Conservation (phyloP, 192 early-diverging fungal genomes). For the Entomortierella chlamydospora region DNA sequence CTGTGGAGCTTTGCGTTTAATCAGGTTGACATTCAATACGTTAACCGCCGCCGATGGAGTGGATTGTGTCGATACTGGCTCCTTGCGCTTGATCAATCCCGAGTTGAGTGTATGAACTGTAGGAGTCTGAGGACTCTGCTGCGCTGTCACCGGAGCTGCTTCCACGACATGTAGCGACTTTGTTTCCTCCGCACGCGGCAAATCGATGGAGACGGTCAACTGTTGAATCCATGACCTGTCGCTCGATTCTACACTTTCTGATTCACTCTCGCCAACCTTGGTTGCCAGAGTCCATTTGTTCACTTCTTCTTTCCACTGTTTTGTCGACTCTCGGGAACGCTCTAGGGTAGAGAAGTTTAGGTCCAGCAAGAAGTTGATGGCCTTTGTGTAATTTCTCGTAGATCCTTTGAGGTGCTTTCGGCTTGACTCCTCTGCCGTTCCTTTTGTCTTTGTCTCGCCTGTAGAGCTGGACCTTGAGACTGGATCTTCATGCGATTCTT, state of each 20-base stretch:
- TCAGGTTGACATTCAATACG: conserved; percentile 9
- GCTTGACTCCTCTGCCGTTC: neutral
- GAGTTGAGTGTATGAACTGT: conserved; percentile 7
- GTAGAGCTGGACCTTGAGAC: neutral
- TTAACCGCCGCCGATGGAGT: conserved; percentile 1
- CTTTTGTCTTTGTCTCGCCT: neutral
- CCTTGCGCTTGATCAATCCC: conserved; percentile 39
- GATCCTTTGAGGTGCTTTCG: neutral
- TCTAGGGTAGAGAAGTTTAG: conserved; percentile 33
- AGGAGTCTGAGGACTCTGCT: neutral
- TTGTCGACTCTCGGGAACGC: conserved; percentile 2
- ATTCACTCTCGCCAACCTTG: neutral
- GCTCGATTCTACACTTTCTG: neutral
- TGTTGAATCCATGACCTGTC: neutral
- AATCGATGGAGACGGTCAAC: neutral
- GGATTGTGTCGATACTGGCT: neutral
- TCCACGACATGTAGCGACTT: neutral
- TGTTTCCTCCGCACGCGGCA: neutral
- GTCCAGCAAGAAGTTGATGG: conserved; percentile 28
- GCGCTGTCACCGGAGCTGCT: neutral
- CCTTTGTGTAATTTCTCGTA: conserved; percentile 18
- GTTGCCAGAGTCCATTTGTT: neutral
- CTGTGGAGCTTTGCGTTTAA: conserved; percentile 13
- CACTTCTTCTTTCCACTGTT: conserved; percentile 12
- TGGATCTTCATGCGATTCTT: neutral